Base-by-base conservation (phyloP, 2,329 filamentous ascomycete species). In the Aspergillus sp. region DNA sequence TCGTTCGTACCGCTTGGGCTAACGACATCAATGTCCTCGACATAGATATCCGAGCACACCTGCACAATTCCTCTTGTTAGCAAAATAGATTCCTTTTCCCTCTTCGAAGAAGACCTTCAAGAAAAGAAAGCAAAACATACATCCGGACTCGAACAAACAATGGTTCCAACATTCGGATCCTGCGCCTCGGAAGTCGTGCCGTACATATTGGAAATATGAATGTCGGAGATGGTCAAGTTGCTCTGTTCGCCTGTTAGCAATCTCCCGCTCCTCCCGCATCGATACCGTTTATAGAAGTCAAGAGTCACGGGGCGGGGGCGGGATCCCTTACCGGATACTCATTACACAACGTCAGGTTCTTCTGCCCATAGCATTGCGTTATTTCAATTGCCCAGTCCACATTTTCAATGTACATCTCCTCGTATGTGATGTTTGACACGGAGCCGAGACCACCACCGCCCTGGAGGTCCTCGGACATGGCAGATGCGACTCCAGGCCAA, bases 401-500 rank as follows among this genome's bases (percentile, higher is more conserved):
- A 59, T 88, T 87, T 37, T 79, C 72, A 59, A 86, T 78, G 39
- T 74, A 68, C 75, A 89, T 86, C 4, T 77, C 79, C 57, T 88
- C 83, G 68, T 87, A 90, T 1, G 86, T 89, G 59, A 90, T 80
- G 68, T 90, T 90, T 57, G 78, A 79, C 47, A 90, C 87, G 40
- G 77, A 76, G 24, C 87, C 86, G 5, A 72, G 73, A 39, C 86
- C 86, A 17, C 86, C 87, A n/a, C 87, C 86, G 6, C 87, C 87
- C 65, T 86, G 83, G 0, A 88, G 79, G 55, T 86, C 83, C 17
- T 80, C 83, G 17, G 83, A 83, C 4, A 88, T 73, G 0, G 80
- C 80, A 2, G 82, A 80, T 4, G 79, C 65, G 17, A 80, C 66
- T 35, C 85, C 85, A 0, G 87, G 86, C 88, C 87, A 90, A 55